Conservation (phyloP, 73 alveolate species). For the Paramecium pentaurelia region DNA sequence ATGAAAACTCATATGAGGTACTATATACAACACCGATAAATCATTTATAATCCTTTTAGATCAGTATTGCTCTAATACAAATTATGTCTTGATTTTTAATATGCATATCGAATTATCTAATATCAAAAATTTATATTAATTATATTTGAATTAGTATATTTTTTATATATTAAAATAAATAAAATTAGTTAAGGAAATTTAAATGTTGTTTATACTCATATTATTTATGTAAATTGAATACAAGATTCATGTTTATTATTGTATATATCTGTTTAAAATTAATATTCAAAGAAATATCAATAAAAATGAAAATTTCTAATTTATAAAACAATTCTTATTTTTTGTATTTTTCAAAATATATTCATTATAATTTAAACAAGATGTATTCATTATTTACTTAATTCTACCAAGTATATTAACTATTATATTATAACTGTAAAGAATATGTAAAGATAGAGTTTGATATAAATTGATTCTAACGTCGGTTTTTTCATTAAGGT, state of each 20-base stretch:
- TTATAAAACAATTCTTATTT: too few relatives aligned
- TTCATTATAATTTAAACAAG: not conserved
- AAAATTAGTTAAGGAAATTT: too few relatives aligned
- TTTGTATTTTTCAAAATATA: too few relatives aligned
- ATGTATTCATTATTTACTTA: not conserved
- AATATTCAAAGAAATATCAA: too few relatives aligned
- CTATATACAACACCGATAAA: not conserved
- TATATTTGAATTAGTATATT: too few relatives aligned
- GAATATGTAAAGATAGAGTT: not conserved
- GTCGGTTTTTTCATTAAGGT: not conserved
- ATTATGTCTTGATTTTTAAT: not conserved
- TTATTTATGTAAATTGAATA: not conserved
- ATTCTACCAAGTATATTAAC: not conserved
- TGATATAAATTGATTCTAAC: not conserved
- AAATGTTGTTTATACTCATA: not conserved
- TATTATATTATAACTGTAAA: not conserved
- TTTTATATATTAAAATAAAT: too few relatives aligned
- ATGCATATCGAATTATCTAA: not conserved
- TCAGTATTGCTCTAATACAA: not conserved
- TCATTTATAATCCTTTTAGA: not conserved
- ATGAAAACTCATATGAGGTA: not conserved
- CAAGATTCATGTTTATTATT: not conserved
- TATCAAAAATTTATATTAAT: too few relatives aligned
- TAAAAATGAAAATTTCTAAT: not conserved
- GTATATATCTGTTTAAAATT: not conserved